Conservation (phyloP, 345 rosid genomes). For the Eutrema heterophyllum region DNA sequence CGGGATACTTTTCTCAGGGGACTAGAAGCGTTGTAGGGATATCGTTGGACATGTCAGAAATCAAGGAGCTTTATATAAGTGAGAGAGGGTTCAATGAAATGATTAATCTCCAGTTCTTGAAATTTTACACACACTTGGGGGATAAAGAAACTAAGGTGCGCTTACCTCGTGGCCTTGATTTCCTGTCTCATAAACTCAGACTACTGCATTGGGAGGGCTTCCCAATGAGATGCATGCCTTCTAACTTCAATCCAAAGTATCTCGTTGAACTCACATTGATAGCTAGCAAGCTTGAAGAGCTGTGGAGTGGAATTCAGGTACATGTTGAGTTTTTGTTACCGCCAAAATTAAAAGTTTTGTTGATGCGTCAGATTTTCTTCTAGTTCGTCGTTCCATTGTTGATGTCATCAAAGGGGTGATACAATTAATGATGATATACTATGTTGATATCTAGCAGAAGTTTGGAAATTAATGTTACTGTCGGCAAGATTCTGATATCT, state of each 20-base stretch:
- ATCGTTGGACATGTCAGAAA: not conserved
- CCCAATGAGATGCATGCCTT: not conserved
- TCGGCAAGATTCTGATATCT: not conserved
- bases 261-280: not conserved
- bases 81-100: slow-evolving; percentile 6
- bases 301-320: not conserved
- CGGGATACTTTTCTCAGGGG: not conserved
- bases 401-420: too few relatives aligned
- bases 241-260: not conserved
- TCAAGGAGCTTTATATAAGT: not conserved
- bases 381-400: too few relatives aligned
- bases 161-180: not conserved
- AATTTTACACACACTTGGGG: not conserved
- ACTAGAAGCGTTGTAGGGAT: slow-evolving; percentile 13
- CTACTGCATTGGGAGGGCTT: not conserved
- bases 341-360: not conserved
- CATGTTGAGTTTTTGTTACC: not conserved
- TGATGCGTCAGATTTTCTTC: not conserved
- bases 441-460: not conserved
- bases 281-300: not conserved
- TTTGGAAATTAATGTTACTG: not conserved
- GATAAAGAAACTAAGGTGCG: not conserved
- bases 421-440: not conserved
- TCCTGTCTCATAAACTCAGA: not conserved
- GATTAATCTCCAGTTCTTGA: slow-evolving; percentile 18